Evolutionary conservation across 306 rosid species (phyloP), one percentile per base, ranked within the genome.

Genomic region (Coriaria nepalensis): DNA sequence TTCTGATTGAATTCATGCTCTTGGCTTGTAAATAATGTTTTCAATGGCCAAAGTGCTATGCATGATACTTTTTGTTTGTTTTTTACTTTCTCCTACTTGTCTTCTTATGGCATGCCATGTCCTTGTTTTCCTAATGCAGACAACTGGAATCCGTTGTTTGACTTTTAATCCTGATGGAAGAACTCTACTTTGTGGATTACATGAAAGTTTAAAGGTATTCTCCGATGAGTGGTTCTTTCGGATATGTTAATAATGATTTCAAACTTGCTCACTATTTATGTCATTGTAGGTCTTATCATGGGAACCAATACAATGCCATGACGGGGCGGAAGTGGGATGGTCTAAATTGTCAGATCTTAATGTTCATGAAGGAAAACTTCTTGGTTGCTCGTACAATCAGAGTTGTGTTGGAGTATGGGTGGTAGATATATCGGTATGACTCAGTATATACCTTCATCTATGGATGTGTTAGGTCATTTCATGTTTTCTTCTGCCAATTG

Each of bases 321-420:
- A 90, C 41, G 64, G 69, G 49, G 98, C 85, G 65, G 98, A 90
- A 13, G 94, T 90, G 48, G 96, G 98, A 56, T 90, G 98, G 98
- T 90, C 98, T 34, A 78, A 69, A 67, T 73, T 90, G 67, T 85
- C 96, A 13, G 98, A 90, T 79, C 96, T 90, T 59, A 90, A 75
- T 71, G 86, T 90, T 73, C 98, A 90, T 11, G 98, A 90, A 63
- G 98, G 96, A 53, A 90, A 90, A 55, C 98, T 90, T 71, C 94
- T 90, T 65, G 98, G 98, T 55, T 85, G 98, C 74, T 90, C 98
- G 33, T 82, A 66, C 76, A 85, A 90, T 76, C 98, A 90, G 69
- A 90, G 87, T 56, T 90, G 98, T 61, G 98, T 90, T 51, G 98
- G 98, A 64, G 95, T 90, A 59, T 90, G 98, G 98, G 98, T 90